Percentiles rank a stretch among this genome's conserved stretches.
Conservation (phyloP, 2,329 filamentous ascomycete species). For the Colletotrichum cuscutae region DNA sequence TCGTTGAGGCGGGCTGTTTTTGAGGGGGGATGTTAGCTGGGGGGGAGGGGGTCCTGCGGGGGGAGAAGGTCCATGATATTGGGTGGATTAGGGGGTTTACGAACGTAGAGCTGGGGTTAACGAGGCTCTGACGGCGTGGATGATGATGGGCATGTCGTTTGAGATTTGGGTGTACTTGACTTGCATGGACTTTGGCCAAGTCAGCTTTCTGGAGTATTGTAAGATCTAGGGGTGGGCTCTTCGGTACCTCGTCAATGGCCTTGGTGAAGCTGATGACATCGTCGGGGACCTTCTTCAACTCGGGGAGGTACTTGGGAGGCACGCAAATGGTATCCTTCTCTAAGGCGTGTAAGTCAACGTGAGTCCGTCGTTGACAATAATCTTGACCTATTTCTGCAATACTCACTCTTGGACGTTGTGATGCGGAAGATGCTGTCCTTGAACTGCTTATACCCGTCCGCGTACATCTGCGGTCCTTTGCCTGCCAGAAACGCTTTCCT, state of each 20-base stretch:
- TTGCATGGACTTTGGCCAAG: conserved; percentile 40
- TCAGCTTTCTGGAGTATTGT: not conserved
- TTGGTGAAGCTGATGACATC: conserved; percentile 42
- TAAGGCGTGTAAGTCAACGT: conserved; percentile 13
- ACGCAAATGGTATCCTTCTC: conserved; percentile 42
- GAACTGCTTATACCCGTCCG: conserved; percentile 39
- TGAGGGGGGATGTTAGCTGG: not conserved
- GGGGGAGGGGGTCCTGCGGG: not conserved
- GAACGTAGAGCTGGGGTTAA: conserved; percentile 47
- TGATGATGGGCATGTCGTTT: conserved; percentile 37
- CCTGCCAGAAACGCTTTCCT: conserved; percentile 5
- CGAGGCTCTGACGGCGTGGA: conserved; percentile 44
- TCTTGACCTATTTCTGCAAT: not conserved
- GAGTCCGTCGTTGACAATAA: too few relatives aligned
- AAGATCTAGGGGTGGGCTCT: not conserved
- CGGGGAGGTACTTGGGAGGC: conserved; percentile 43
- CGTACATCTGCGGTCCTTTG: conserved; percentile 6
- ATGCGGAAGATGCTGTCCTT: conserved; percentile 44
- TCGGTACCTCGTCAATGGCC: conserved; percentile 39
- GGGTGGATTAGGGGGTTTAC: not conserved
- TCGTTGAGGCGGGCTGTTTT: conserved; percentile 47
- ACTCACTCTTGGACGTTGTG: conserved; percentile 39
- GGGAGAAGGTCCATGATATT: not conserved
- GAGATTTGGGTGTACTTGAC: conserved; percentile 46
- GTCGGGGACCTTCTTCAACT: conserved; percentile 45